phyloP scores from a whole-genome alignment of 225 moss, liverwort and hornwort genomes.

The Pleurozium schreberi region DNA sequence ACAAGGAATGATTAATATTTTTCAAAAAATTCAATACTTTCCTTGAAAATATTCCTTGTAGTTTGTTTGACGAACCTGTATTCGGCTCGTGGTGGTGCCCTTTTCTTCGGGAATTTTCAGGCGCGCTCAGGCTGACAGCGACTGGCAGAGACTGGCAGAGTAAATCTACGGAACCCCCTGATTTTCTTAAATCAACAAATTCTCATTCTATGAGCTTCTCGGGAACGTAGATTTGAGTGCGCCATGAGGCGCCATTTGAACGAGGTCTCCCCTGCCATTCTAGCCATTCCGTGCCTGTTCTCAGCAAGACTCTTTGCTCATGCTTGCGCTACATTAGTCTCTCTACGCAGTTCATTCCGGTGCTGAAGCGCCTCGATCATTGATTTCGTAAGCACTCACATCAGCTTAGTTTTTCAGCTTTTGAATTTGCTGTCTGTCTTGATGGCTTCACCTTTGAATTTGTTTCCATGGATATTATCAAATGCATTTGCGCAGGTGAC shows the following conservation, averaged over 20 bases:
- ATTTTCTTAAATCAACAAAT: neutral
- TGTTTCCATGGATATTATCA: neutral
- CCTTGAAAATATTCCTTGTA: no score
- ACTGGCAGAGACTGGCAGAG: neutral
- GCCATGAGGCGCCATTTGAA: neutral
- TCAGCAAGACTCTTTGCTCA: neutral
- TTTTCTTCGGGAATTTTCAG: neutral
- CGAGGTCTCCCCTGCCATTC: neutral
- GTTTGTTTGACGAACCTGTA: no score
- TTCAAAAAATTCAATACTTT: neutral
- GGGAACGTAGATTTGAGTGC: neutral
- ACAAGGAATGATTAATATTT: neutral
- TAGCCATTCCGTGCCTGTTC: neutral
- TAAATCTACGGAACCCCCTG: neutral
- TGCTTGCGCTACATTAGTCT: neutral
- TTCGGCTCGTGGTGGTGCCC: neutral
- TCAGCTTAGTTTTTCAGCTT: neutral
- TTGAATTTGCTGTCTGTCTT: neutral
- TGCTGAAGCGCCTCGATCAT: neutral
- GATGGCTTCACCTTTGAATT: neutral
- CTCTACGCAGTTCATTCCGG: neutral
- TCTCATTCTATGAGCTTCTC: no score
- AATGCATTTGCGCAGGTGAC: neutral
- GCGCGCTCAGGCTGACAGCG: neutral
- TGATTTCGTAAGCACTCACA: neutral